phyloP scores from a whole-genome alignment of 768 basidiomycete genomes.

The Heimioporus sp. region DNA sequence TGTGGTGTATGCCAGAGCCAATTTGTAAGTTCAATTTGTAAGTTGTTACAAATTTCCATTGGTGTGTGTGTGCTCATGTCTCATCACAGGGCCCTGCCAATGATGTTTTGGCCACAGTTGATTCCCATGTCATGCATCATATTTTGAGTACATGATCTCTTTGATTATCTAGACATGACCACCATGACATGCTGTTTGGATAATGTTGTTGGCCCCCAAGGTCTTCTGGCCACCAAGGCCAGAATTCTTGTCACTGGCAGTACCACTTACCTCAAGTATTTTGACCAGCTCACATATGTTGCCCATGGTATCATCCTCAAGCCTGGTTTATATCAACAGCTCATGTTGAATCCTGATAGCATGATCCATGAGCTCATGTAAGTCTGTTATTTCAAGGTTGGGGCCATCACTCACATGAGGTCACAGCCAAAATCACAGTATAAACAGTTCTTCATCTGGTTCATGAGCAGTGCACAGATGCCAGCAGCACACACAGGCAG shows the following conservation, averaged over 20 bases:
- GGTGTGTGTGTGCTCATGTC: neutral
- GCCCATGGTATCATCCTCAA: conserved; percentile 84
- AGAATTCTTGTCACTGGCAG: conserved; percentile 86
- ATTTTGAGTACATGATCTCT: conserved; percentile 57
- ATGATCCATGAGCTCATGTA: conserved; percentile 78
- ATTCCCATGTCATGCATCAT: conserved; percentile 86
- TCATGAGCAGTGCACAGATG: conserved; percentile 45
- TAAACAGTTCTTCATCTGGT: conserved; percentile 38
- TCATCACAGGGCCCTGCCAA: conserved; percentile 61
- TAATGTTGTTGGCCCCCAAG: conserved; percentile 82
- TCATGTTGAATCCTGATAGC: conserved; percentile 58
- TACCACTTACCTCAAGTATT: conserved; percentile 77
- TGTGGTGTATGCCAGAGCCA: conserved; percentile 89
- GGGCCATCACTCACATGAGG: neutral
- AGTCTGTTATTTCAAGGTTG: conserved; percentile 20
- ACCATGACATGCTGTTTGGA: conserved; percentile 41
- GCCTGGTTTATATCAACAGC: conserved; percentile 58
- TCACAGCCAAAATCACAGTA: conserved; percentile 46
- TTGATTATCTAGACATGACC: neutral
- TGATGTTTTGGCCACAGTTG: conserved; percentile 85
- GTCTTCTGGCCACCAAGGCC: conserved; percentile 79
- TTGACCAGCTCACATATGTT: conserved; percentile 72
- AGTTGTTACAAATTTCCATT: conserved; percentile 15
- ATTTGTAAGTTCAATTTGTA: conserved; percentile 80
- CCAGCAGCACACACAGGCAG: conserved; percentile 41